Base-by-base conservation (phyloP, 345 rosid species). In the Leavenworthia alabamica region DNA sequence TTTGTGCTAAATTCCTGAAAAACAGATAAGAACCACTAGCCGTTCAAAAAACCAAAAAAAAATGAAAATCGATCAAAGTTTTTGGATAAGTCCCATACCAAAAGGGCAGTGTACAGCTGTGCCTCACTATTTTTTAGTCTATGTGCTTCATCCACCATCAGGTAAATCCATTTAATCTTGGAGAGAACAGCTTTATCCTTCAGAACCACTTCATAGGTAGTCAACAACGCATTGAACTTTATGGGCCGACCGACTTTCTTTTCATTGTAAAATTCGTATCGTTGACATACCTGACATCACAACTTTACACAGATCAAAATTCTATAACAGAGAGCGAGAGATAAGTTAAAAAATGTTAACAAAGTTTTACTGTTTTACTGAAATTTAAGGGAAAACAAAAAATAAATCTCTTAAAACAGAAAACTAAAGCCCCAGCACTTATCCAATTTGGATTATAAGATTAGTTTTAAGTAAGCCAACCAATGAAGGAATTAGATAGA, bases 121-220 rank as follows among this genome's bases (percentile, higher is more conserved):
- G 99, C 99, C 79, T 94, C 99, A 11, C 97, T 86, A 67, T 94
- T 94, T 80, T 94, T 94, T 72, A 94, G 78, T 77, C 99, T 82
- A 66, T 94, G 99, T 70, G 99, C 99, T 78, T 94, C 97, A 78
- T 94, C 99, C 70, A 94, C 99, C 99, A 94, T 94, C 68, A 86
- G 64, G 80, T 94, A 94, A 77, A 75, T 84, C 99, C 99, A 94
- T 81, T 78, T 94, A 62, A 94, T 86, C 86, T 82, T 94, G 50
- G 97, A 90, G 41, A 94, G 95, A 53, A 88, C 83, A 48, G 83
- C 86, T 70, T 94, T 94, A 62, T 94, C 99, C 78, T 94, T 94
- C 53, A 94, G 81, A 61, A 94, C 92, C 36, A 94, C 99, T 79
- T 94, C 99, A 75, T 94, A 94, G 2, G 97, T 94, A 43, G 99